Evolutionary conservation across 179 eudicot genomes (phyloP).

Genomic region (Vitellaria paradoxa): DNA sequence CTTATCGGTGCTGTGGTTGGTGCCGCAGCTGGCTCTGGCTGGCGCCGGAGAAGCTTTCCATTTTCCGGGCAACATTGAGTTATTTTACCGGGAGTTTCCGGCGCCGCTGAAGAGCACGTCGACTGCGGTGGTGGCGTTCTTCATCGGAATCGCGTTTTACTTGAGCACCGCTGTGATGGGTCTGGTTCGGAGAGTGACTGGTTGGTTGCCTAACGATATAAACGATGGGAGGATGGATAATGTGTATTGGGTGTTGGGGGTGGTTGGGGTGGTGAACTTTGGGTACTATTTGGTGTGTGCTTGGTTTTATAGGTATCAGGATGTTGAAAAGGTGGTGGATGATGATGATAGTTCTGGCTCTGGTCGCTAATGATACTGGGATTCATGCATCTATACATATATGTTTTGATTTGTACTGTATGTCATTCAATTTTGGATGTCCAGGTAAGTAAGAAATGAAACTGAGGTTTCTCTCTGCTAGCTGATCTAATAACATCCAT

Average conservation of each 20-base stretch:
- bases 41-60: slow-evolving; percentile 49
- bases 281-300: slow-evolving; percentile 41
- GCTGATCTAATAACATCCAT: too few relatives aligned
- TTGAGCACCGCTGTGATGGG: slow-evolving; percentile 38
- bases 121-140: slow-evolving; percentile 37
- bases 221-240: slow-evolving; percentile 46
- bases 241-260: slow-evolving; percentile 40
- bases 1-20: slow-evolving; percentile 46
- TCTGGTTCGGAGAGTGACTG: slow-evolving; percentile 21
- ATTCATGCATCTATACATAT: too few relatives aligned
- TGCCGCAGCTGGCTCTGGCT: slow-evolving; percentile 31
- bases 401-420: too few relatives aligned
- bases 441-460: too few relatives aligned
- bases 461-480: too few relatives aligned
- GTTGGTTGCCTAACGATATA: slow-evolving; percentile 43
- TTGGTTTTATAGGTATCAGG: slow-evolving; percentile 33
- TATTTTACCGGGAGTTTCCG: slow-evolving; percentile 49
- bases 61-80: slow-evolving; percentile 39
- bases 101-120: slow-evolving; percentile 32
- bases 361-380: too few relatives aligned
- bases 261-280: slow-evolving; percentile 32
- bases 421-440: too few relatives aligned
- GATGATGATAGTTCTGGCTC: too few relatives aligned
- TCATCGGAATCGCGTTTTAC: slow-evolving; percentile 34
- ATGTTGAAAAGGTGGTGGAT: slow-evolving; percentile 10